Evolutionary conservation across 192 early-diverging fungal genomes (phyloP).

Genomic region (Linnemannia elongata): DNA sequence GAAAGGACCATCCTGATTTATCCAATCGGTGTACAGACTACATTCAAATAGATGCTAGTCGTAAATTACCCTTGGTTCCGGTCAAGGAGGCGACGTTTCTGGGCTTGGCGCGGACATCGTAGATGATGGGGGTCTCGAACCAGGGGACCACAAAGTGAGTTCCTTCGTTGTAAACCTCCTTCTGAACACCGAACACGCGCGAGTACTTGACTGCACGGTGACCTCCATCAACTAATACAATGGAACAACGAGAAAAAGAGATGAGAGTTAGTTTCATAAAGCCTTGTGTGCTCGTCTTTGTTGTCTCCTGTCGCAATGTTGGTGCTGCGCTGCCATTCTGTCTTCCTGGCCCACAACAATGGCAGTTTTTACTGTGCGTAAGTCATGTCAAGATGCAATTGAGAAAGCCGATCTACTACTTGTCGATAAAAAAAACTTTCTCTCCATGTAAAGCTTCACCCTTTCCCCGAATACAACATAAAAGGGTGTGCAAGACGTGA

Average conservation of each 20-base stretch:
- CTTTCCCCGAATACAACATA: neutral
- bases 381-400: too few relatives aligned
- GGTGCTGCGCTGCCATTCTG: neutral
- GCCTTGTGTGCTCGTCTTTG: neutral
- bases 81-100: slow-evolving; percentile 96
- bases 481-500: too few relatives aligned
- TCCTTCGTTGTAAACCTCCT: slow-evolving; percentile 89
- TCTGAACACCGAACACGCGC: slow-evolving; percentile 86
- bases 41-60: too few relatives aligned
- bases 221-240: slow-evolving; percentile 92
- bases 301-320: neutral
- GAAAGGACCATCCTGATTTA: neutral
- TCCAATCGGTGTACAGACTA: neutral
- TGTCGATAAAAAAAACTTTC: neutral
- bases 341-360: neutral
- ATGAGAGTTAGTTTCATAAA: neutral
- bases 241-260: neutral
- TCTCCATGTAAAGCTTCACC: neutral
- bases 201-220: slow-evolving; percentile 98
- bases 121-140: slow-evolving; percentile 94
- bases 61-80: slow-evolving; percentile 86
- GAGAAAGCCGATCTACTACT: too few relatives aligned
- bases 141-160: slow-evolving; percentile 95
- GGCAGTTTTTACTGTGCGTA: neutral
- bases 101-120: slow-evolving; percentile 97